Base-by-base conservation (phyloP, 2,329 filamentous ascomycete species). In the Exophiala sp. region DNA sequence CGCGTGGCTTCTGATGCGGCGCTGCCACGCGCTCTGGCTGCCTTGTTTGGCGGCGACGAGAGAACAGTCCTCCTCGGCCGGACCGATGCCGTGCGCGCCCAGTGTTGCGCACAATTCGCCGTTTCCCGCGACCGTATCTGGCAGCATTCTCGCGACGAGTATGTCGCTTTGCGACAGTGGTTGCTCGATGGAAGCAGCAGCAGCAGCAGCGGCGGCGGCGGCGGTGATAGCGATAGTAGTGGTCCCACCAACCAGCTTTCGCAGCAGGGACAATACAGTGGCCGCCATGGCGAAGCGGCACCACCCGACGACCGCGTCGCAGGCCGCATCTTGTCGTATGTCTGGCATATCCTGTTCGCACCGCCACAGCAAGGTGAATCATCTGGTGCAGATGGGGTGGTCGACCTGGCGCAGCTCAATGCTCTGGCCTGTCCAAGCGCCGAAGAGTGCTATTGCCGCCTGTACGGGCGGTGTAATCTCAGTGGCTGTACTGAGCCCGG, bases 21-120 rank as follows among this genome's bases (percentile, higher is more conserved):
- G 2, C 48, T 72, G 1, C 68, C 70, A 0, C 41, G 27, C 3
- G 68, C 68, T 6, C 53, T 72, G 6, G 61, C 53, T 5, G 46
- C 59, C 1, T 43, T 72, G 2, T 73, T 72, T 48, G 68, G 68
- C 3, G 62, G 60, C 2, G 65, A 66, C n/a, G 66, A 67, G 38
- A n/a, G 29, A 2, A 45, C 30, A 43, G 23, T 57, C 59, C 43
- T 63, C 65, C 58, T 74, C 48, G 68, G 70, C 58, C 56, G 70
- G 57, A 61, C 66, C 63, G 61, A 74, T 69, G 60, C 71, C 50
- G 29, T 76, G 54, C 60, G 72, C 48, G 65, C 70, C 37, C 70
- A 77, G 62, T 80, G 77, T 60, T 80, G 76, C 64, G 77, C 76
- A 9, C 78, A 79, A 54, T 80, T 79, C 60, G 74, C 72, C 10